These are phyloP conservation scores for Boletus barrowsii DNA, from an alignment of 768 basidiomycete species.

Conservation along the genomic window DNA sequence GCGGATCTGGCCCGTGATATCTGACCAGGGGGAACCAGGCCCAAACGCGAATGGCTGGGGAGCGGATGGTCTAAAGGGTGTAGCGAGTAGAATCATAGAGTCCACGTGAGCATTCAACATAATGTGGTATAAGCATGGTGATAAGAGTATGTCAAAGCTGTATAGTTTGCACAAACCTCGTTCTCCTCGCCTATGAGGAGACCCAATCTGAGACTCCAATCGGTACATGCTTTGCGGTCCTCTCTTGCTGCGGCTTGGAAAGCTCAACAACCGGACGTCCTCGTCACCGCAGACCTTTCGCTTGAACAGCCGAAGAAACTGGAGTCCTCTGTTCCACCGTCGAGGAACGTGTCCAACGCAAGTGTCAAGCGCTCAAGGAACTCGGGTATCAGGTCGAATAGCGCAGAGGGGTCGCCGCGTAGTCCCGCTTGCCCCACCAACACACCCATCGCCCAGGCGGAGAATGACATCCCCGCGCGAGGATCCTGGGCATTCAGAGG, in stretches of 20 bases:
- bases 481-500: too few species aligned
- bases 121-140: constrained; percentile 30
- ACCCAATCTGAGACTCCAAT: constrained; percentile 76
- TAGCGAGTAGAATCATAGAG: constrained; percentile 81
- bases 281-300: too few species aligned
- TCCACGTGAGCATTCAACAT: constrained; percentile 87
- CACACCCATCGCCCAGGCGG: too few species aligned
- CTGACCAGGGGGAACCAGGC: constrained; percentile 56
- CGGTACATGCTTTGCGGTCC: constrained; percentile 63
- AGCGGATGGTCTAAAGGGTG: constrained; percentile 70
- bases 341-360: too few species aligned
- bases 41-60: constrained; percentile 81
- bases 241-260: constrained; percentile 73
- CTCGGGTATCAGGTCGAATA: too few species aligned
- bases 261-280: too few species aligned
- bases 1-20: constrained; percentile 75
- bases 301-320: too few species aligned
- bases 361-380: too few species aligned
- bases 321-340: too few species aligned
- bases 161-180: constrained; percentile 47
- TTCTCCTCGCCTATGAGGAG: constrained; percentile 90
- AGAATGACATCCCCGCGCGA: too few species aligned
- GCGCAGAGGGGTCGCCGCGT: too few species aligned
- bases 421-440: too few species aligned
- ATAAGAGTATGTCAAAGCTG: background rate